Conservation (phyloP, 345 rosid genomes). For the Geranium brycei region DNA sequence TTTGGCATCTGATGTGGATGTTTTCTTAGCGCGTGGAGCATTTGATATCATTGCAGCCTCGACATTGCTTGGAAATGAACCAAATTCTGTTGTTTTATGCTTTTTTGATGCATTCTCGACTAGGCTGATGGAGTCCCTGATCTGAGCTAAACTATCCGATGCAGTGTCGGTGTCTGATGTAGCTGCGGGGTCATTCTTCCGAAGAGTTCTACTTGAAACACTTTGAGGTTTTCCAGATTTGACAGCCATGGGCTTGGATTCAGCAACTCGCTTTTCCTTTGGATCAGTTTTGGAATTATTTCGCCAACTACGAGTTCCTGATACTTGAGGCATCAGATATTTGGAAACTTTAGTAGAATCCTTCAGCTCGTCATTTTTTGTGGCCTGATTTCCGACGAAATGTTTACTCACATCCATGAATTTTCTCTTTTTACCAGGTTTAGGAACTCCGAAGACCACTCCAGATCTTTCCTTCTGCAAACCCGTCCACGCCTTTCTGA, state of each 20-base stretch:
- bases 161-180: slow-evolving; percentile 27
- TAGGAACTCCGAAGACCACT: slow-evolving; percentile 76
- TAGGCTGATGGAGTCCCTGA: slow-evolving; percentile 27
- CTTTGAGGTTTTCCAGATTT: slow-evolving; percentile 31
- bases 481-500: slow-evolving; percentile 54
- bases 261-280: slow-evolving; percentile 39
- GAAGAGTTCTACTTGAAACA: slow-evolving; percentile 32
- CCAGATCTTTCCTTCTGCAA: slow-evolving; percentile 75
- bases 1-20: slow-evolving; percentile 23
- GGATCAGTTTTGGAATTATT: slow-evolving; percentile 33
- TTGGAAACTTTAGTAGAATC: slow-evolving; percentile 53
- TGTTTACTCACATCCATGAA: slow-evolving; percentile 99
- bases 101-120: slow-evolving; percentile 28
- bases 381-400: slow-evolving; percentile 42
- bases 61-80: slow-evolving; percentile 26
- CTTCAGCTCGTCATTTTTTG: slow-evolving; percentile 32
- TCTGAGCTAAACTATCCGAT: slow-evolving; percentile 27
- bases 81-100: slow-evolving; percentile 20
- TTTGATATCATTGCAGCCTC: no score
- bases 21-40: slow-evolving; percentile 20
- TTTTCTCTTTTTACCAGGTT: slow-evolving; percentile 94
- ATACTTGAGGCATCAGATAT: slow-evolving; percentile 48
- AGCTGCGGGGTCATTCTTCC: slow-evolving; percentile 28
- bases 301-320: slow-evolving; percentile 45
- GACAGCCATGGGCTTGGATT: slow-evolving; percentile 39